Conservation (phyloP, 306 rosid genomes). For the Argentina anserina region DNA sequence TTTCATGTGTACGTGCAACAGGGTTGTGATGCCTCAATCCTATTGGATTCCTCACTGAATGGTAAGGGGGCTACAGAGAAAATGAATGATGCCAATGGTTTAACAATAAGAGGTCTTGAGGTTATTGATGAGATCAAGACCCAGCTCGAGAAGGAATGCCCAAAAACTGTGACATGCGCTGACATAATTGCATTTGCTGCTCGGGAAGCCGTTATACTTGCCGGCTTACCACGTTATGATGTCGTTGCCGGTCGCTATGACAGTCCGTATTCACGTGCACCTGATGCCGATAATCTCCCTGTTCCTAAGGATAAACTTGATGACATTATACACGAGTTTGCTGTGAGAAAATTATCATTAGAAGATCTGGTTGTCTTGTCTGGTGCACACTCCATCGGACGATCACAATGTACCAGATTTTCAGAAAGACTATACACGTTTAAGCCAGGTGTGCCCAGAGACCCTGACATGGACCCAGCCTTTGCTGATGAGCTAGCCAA, state of each 20-base stretch:
- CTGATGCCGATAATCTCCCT: conserved; percentile 29
- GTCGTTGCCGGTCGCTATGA: conserved; percentile 54
- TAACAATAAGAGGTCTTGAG: conserved; percentile 40
- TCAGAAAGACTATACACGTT: conserved; percentile 30
- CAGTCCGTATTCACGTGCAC: conserved; percentile 34
- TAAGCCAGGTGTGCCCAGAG: conserved; percentile 8
- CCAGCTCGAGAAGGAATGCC: conserved; percentile 46
- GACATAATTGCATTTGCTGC: conserved; percentile 48
- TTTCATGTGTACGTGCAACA: neutral
- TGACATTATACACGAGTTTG: conserved; percentile 22
- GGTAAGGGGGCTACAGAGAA: conserved; percentile 50
- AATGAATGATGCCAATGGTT: conserved; percentile 34
- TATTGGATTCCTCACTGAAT: conserved; percentile 40
- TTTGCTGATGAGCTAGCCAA: conserved; percentile 12
- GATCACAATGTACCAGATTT: conserved; percentile 35
- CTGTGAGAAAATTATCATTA: conserved; percentile 25
- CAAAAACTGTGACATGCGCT: conserved; percentile 58
- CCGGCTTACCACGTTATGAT: conserved; percentile 26
- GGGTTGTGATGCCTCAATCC: conserved; percentile 82
- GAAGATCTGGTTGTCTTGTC: conserved; percentile 52
- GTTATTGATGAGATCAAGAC: conserved; percentile 54
- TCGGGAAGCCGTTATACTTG: conserved; percentile 28
- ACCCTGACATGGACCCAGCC: conserved; percentile 17
- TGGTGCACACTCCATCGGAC: conserved; percentile 69
- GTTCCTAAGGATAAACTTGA: no score